phyloP scores from a whole-genome alignment of 2,329 filamentous ascomycete genomes.

The Aspergillus tanneri region DNA sequence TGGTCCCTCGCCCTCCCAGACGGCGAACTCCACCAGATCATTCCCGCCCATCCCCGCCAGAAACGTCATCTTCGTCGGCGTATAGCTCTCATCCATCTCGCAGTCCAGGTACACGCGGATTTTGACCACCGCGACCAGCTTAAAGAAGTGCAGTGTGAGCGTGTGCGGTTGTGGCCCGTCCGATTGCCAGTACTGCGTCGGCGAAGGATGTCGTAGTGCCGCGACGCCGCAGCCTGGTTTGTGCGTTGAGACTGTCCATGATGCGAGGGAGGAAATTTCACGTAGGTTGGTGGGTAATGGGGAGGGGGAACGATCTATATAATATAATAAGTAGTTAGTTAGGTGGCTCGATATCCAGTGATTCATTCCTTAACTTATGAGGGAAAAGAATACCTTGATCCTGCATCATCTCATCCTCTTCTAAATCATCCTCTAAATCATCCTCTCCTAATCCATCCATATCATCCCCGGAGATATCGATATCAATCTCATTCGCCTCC shows the following conservation, averaged over 20 bases:
- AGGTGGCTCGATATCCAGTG: too few relatives aligned
- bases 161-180: slow-evolving; percentile 65
- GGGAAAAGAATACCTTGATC: slow-evolving; percentile 30
- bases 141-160: slow-evolving; percentile 62
- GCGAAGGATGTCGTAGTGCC: slow-evolving; percentile 58
- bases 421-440: slow-evolving; percentile 28
- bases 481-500: slow-evolving; percentile 20
- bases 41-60: slow-evolving; percentile 88
- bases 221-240: slow-evolving; percentile 63
- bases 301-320: slow-evolving; percentile 35
- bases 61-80: slow-evolving; percentile 87
- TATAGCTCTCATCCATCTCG: slow-evolving; percentile 91
- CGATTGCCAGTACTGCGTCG: slow-evolving; percentile 63
- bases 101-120: slow-evolving; percentile 72
- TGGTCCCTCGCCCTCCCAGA: slow-evolving; percentile 74
- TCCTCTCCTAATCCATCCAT: slow-evolving; percentile 19
- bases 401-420: slow-evolving; percentile 36
- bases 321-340: background rate
- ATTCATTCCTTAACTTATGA: too few relatives aligned
- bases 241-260: slow-evolving; percentile 62
- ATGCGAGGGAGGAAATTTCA: slow-evolving; percentile 65
- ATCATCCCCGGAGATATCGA: slow-evolving; percentile 22
- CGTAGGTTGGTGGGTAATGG: slow-evolving; percentile 50
- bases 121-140: slow-evolving; percentile 53
- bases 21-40: slow-evolving; percentile 83